Evolutionary conservation across 306 rosid species (phyloP).

Genomic region (Cucumis cinereus): DNA sequence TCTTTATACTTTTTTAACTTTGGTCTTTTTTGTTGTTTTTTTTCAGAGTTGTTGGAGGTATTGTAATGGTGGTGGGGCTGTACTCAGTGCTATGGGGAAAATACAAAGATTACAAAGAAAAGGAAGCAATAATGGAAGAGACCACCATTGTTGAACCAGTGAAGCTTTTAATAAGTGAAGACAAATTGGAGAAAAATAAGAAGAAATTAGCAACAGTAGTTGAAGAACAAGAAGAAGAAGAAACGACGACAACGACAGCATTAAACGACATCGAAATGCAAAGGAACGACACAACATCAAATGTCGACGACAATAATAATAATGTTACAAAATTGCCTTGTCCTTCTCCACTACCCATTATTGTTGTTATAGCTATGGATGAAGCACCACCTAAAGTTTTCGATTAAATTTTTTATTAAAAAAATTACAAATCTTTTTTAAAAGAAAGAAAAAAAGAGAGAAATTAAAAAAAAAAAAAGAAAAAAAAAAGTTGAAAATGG

Average conservation of each 20-base stretch:
- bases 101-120: slow-evolving; percentile 58
- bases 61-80: slow-evolving; percentile 63
- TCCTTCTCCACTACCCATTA: slow-evolving; percentile 7
- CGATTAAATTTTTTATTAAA: neutral
- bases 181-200: slow-evolving; percentile 8
- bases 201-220: slow-evolving; percentile 16
- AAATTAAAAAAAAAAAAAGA: neutral
- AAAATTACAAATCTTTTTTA: neutral
- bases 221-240: slow-evolving; percentile 24
- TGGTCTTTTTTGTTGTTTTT: neutral
- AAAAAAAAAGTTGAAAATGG: neutral
- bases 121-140: slow-evolving; percentile 16
- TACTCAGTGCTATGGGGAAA: slow-evolving; percentile 88
- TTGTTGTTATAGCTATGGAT: slow-evolving; percentile 7
- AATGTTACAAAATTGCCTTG: slow-evolving; percentile 12
- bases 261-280: slow-evolving; percentile 30
- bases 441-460: neutral
- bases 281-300: slow-evolving; percentile 18
- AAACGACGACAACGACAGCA: slow-evolving; percentile 15
- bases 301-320: neutral
- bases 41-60: slow-evolving; percentile 54
- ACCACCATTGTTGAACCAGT: slow-evolving; percentile 10
- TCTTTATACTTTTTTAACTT: neutral
- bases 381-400: slow-evolving; percentile 22
- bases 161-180: slow-evolving; percentile 7